Percentiles rank a stretch among this genome's conserved stretches.
phyloP scores from a whole-genome alignment of 2,329 filamentous ascomycete genomes.

The Pseudocercospora macadamiae region DNA sequence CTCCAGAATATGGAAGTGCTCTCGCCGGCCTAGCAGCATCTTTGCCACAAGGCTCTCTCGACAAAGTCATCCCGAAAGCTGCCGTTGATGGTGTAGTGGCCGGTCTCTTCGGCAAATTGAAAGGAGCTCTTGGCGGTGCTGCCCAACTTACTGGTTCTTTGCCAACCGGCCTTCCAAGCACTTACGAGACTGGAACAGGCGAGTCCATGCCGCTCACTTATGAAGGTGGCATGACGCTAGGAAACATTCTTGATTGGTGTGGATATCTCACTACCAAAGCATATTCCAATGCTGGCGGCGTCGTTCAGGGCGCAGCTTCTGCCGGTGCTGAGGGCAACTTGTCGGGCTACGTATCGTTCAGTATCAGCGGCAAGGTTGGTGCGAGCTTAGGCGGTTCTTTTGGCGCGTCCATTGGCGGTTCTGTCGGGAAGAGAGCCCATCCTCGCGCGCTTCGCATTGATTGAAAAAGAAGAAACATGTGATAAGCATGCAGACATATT shows the following conservation, averaged over 20 bases:
- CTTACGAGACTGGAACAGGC: conserved; percentile 9
- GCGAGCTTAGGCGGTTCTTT: neutral
- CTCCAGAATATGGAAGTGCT: conserved; percentile 15
- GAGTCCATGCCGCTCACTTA: conserved; percentile 7
- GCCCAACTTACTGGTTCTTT: conserved; percentile 3
- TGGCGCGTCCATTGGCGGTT: neutral
- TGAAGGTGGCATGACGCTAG: conserved; percentile 21
- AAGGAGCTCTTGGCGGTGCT: conserved; percentile 3
- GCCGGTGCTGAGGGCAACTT: conserved; percentile 7
- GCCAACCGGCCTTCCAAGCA: conserved; percentile 8
- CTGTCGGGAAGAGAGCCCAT: conserved; percentile 5
- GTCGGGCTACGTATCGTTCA: conserved; percentile 10
- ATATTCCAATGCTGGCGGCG: conserved; percentile 14
- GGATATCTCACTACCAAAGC: conserved; percentile 17
- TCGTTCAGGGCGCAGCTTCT: conserved; percentile 4
- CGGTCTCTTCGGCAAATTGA: conserved; percentile 14
- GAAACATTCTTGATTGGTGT: conserved; percentile 24
- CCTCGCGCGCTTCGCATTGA: conserved; percentile 17
- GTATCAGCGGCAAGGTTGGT: neutral
- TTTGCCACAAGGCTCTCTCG: conserved; percentile 13
- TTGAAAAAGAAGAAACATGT: neutral
- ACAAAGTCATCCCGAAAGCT: conserved; percentile 18
- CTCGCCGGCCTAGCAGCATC: conserved; percentile 3
- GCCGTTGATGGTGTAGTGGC: conserved; percentile 14
- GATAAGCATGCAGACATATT: neutral